Evolutionary conservation across 2,329 filamentous ascomycete species (phyloP).

Genomic region (Fusarium acutatum): DNA sequence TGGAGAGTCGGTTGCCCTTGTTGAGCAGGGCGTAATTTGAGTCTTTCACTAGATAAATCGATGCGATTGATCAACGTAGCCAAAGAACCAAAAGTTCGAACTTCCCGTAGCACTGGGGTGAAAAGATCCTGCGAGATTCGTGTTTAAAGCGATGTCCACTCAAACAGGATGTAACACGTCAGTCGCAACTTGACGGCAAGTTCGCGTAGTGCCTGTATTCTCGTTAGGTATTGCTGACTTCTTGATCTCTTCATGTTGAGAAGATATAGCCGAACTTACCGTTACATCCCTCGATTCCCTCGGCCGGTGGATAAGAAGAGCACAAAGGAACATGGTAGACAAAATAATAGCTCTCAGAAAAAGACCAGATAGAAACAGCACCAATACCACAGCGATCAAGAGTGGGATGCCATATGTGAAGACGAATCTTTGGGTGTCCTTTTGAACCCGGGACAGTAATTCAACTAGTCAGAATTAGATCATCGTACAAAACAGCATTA

Average conservation of each 20-base stretch:
- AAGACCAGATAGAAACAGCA: neutral
- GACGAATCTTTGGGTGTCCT: neutral
- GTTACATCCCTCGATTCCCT: neutral
- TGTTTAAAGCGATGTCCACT: neutral
- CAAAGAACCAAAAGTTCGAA: neutral
- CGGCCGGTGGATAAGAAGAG: neutral
- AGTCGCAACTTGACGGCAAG: neutral
- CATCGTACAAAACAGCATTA: neutral
- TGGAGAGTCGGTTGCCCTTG: neutral
- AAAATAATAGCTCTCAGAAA: rapidly evolving
- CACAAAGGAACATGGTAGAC: neutral
- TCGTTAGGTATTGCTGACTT: too few species aligned
- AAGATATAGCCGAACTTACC: neutral
- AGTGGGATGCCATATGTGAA: neutral
- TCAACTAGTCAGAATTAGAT: too few species aligned
- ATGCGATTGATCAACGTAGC: neutral
- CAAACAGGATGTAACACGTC: neutral
- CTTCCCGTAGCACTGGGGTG: neutral
- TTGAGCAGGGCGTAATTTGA: neutral
- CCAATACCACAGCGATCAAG: neutral
- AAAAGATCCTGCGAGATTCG: neutral
- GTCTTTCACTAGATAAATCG: neutral
- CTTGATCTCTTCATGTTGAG: too few species aligned
- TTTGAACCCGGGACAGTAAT: too few species aligned
- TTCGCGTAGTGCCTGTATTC: neutral